A percentile compares a stretch with the other conserved stretches of the same genome.
These are phyloP conservation scores for Ambrosia trifida DNA, from an alignment of 129 eudicot genomes.

Conservation along the genomic window DNA sequence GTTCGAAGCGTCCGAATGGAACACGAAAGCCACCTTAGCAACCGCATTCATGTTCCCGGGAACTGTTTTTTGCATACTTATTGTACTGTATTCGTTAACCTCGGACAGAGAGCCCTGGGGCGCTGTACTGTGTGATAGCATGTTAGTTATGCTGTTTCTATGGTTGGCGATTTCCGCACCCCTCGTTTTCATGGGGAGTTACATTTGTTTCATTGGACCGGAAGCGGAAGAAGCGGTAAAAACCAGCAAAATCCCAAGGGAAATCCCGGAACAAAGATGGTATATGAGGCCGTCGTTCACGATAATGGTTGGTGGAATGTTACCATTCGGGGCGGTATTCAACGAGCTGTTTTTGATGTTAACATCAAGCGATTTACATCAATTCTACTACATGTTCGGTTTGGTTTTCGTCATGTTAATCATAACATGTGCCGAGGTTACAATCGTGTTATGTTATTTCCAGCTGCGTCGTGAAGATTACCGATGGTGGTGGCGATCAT, in stretches of 20 bases:
- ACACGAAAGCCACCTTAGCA: constrained; percentile 36
- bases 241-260: constrained; percentile 51
- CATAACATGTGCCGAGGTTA: constrained; percentile 53
- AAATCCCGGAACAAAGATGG: constrained; percentile 59
- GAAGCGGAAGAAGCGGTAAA: constrained; percentile 49
- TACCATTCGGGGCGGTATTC: constrained; percentile 60
- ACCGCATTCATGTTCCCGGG: constrained; percentile 54
- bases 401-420: constrained; percentile 47
- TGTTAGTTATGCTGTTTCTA: constrained; percentile 44
- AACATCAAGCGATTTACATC: constrained; percentile 53
- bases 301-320: constrained; percentile 51
- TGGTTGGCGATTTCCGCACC: constrained; percentile 59
- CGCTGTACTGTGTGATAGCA: constrained; percentile 54
- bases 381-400: constrained; percentile 57
- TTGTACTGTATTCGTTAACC: constrained; percentile 43
- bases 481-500: constrained; percentile 70
- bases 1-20: constrained; percentile 57
- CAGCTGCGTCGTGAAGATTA: constrained; percentile 63
- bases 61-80: constrained; percentile 35
- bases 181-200: constrained; percentile 51
- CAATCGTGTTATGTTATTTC: constrained; percentile 62
- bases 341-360: constrained; percentile 57
- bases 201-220: constrained; percentile 46
- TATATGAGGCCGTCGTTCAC: constrained; percentile 50
- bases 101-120: constrained; percentile 49